Evolutionary conservation across 2,329 filamentous ascomycete genomes (phyloP).

Genomic region (Diaporthe vaccinii): DNA sequence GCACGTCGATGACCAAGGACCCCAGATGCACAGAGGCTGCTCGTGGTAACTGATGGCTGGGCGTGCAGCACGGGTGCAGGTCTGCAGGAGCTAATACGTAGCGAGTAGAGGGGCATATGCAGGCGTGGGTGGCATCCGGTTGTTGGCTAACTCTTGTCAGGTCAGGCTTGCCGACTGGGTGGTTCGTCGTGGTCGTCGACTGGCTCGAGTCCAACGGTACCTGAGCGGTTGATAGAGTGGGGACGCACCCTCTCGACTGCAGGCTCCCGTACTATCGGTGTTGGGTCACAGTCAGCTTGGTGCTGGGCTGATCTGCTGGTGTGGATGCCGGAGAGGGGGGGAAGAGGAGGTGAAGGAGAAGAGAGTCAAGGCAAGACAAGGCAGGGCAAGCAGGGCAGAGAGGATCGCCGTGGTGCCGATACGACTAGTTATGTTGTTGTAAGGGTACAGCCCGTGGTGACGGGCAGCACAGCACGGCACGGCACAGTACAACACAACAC

Average conservation of each 20-base stretch:
- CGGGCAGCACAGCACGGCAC: neutral
- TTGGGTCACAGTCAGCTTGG: conserved; percentile 20
- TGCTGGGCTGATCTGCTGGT: conserved; percentile 11
- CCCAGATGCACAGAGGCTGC: conserved; percentile 11
- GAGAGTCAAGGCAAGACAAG: neutral
- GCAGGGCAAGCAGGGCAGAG: conserved; percentile 36
- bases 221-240: conserved; percentile 33
- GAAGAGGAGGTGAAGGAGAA: neutral
- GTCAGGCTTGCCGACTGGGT: conserved; percentile 29
- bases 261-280: conserved; percentile 23
- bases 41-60: conserved; percentile 26
- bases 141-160: conserved; percentile 25
- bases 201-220: conserved; percentile 28
- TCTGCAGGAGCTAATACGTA: conserved; percentile 20
- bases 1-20: conserved; percentile 27
- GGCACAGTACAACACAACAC: neutral
- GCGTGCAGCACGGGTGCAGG: conserved; percentile 23
- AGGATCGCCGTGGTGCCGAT: conserved; percentile 22
- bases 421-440: conserved; percentile 24
- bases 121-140: conserved; percentile 35
- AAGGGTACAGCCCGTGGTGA: conserved; percentile 9
- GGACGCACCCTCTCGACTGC: conserved; percentile 24
- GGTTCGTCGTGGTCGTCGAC: conserved; percentile 24
- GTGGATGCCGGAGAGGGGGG: conserved; percentile 6
- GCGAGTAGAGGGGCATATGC: conserved; percentile 18